phyloP scores from a whole-genome alignment of 108 stramenopile genomes.

The Skeletonema costatum region DNA sequence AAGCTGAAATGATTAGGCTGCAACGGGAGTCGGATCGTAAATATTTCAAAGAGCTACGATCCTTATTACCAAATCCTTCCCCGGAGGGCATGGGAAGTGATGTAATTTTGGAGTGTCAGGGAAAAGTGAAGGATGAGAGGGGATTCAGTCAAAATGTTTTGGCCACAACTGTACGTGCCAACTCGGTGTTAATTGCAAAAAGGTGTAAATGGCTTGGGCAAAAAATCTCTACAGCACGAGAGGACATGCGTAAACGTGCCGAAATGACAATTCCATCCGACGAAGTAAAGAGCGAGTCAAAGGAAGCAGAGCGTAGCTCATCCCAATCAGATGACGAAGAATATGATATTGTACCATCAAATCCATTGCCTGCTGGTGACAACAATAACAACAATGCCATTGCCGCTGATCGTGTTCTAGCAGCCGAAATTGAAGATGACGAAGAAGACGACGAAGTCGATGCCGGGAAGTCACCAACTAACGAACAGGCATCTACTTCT shows the following conservation, averaged over 20 bases:
- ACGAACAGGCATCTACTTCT: neutral
- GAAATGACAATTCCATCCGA: slow-evolving; percentile 37
- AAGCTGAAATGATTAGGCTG: slow-evolving; percentile 42
- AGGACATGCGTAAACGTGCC: slow-evolving; percentile 31
- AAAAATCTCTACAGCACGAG: slow-evolving; percentile 55
- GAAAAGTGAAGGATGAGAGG: slow-evolving; percentile 67
- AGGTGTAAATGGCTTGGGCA: slow-evolving; percentile 74
- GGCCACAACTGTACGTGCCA: slow-evolving; percentile 56
- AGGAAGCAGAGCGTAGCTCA: slow-evolving; percentile 21
- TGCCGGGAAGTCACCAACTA: neutral
- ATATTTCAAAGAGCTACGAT: slow-evolving; percentile 64
- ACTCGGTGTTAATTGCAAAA: slow-evolving; percentile 62
- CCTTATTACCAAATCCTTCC: slow-evolving; percentile 50
- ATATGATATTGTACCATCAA: slow-evolving; percentile 40
- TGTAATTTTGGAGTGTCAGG: slow-evolving; percentile 75
- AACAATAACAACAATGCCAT: slow-evolving; percentile 13
- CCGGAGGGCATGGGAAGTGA: slow-evolving; percentile 44
- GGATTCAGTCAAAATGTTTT: slow-evolving; percentile 72
- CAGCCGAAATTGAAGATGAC: slow-evolving; percentile 61
- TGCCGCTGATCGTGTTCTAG: slow-evolving; percentile 20
- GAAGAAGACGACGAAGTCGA: slow-evolving; percentile 58
- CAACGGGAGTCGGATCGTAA: slow-evolving; percentile 73
- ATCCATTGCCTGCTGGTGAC: slow-evolving; percentile 17
- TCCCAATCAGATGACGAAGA: slow-evolving; percentile 59
- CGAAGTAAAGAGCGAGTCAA: slow-evolving; percentile 23